Conservation (phyloP, 1,284 basidiomycete genomes). For the Phlebopus sp. region DNA sequence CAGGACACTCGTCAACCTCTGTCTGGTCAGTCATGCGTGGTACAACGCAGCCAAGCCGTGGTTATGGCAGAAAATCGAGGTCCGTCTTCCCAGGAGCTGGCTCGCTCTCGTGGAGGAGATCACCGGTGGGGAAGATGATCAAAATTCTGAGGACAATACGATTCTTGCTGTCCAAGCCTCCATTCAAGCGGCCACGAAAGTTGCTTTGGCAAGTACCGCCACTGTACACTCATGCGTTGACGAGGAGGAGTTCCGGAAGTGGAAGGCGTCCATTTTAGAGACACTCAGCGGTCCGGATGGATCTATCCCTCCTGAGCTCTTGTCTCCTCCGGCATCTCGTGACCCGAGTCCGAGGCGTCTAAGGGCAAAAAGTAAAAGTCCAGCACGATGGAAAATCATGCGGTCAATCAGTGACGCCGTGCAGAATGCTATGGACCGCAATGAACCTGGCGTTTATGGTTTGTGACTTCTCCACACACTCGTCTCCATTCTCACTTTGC, state of each 20-base stretch:
- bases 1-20: slow-evolving; percentile 62
- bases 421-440: slow-evolving; percentile 59
- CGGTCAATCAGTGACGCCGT: slow-evolving; percentile 72
- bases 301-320: slow-evolving; percentile 67
- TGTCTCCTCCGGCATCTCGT: slow-evolving; percentile 73
- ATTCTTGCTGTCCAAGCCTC: slow-evolving; percentile 62
- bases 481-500: slow-evolving; percentile 8
- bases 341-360: slow-evolving; percentile 75
- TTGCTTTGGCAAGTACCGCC: slow-evolving; percentile 45
- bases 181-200: slow-evolving; percentile 59
- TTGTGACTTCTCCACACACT: neutral
- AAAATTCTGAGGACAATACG: slow-evolving; percentile 47
- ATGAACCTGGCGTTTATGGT: slow-evolving; percentile 68
- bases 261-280: slow-evolving; percentile 62
- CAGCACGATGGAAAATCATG: slow-evolving; percentile 77
- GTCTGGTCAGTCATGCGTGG: slow-evolving; percentile 72
- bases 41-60: slow-evolving; percentile 75
- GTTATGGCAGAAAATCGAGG: slow-evolving; percentile 77
- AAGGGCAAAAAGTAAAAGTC: slow-evolving; percentile 71
- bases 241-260: slow-evolving; percentile 44
- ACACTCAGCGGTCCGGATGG: slow-evolving; percentile 58
- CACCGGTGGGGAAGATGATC: slow-evolving; percentile 63
- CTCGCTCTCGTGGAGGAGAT: slow-evolving; percentile 75
- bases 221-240: slow-evolving; percentile 33
- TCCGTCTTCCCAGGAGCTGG: slow-evolving; percentile 76